These are phyloP conservation scores for Purshia tridentata DNA, from an alignment of 306 rosid species.

Conservation along the genomic window DNA sequence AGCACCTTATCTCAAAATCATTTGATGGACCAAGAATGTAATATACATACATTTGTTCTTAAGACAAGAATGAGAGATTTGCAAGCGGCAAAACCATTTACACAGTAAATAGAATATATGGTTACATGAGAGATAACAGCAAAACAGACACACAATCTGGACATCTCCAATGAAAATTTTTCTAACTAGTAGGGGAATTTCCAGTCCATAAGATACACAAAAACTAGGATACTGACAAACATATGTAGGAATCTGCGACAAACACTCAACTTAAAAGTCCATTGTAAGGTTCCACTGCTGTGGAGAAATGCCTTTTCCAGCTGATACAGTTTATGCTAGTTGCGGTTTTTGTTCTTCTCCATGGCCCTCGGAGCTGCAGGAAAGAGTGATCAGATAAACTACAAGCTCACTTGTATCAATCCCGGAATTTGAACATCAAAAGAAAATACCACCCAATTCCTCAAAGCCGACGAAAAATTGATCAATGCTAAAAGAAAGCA, in stretches of 20 bases:
- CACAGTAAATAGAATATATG: conserved; percentile 42
- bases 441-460: neutral
- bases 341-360: conserved; percentile 77
- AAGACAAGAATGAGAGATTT: neutral
- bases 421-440: neutral
- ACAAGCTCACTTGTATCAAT: conserved; percentile 3
- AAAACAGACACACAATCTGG: conserved; percentile 42
- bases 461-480: neutral
- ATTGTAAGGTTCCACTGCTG: conserved; percentile 36
- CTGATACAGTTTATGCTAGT: conserved; percentile 34
- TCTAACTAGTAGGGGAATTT: conserved; percentile 38
- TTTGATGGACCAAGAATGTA: neutral
- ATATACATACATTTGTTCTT: conserved; percentile 2
- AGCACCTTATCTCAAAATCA: neutral
- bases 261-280: conserved; percentile 30
- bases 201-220: conserved; percentile 45
- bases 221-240: conserved; percentile 39
- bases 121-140: conserved; percentile 35
- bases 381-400: conserved; percentile 15
- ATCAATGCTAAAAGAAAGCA: neutral
- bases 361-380: conserved; percentile 85
- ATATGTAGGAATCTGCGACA: conserved; percentile 36
- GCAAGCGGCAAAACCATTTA: conserved; percentile 47
- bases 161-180: conserved; percentile 37
- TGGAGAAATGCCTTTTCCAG: conserved; percentile 24